phyloP scores from a whole-genome alignment of 768 basidiomycete genomes.

The Hysterangium stoloniferum region DNA sequence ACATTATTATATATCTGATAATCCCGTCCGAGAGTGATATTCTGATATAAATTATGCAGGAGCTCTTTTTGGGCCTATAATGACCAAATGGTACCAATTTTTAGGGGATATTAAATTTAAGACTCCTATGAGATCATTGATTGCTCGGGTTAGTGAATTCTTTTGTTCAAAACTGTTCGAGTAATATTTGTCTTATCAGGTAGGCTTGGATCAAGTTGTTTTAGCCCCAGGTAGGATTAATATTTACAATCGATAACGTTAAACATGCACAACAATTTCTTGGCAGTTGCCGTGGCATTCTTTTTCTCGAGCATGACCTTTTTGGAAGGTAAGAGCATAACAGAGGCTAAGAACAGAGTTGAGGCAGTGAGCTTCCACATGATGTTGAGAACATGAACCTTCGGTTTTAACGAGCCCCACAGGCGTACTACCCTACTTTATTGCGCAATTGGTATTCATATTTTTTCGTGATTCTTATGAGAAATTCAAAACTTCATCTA shows the following conservation, averaged over 20 bases:
- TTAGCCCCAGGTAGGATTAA: slow-evolving; percentile 56
- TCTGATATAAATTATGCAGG: slow-evolving; percentile 28
- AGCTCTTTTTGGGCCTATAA: slow-evolving; percentile 67
- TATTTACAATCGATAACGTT: slow-evolving; percentile 26
- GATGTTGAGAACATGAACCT: not conserved
- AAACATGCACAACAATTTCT: not conserved
- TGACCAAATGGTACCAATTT: slow-evolving; percentile 77
- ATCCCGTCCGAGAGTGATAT: slow-evolving; percentile 3
- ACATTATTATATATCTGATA: not conserved
- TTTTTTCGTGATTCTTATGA: not conserved
- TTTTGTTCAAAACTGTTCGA: not conserved
- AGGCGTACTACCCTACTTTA: slow-evolving; percentile 69
- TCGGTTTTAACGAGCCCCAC: slow-evolving; percentile 15
- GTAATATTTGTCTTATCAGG: slow-evolving; percentile 32
- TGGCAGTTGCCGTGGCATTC: slow-evolving; percentile 39
- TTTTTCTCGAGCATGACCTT: slow-evolving; percentile 75
- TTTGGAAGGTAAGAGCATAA: slow-evolving; percentile 63
- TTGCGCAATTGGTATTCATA: slow-evolving; percentile 61
- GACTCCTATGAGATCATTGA: slow-evolving; percentile 46
- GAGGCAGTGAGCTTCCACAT: slow-evolving; percentile 21
- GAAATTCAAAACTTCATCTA: slow-evolving; percentile 17
- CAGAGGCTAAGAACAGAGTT: slow-evolving; percentile 43
- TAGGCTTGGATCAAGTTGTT: slow-evolving; percentile 74
- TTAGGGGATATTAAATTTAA: slow-evolving; percentile 66
- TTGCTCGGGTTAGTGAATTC: slow-evolving; percentile 47